Evolutionary conservation across 2,329 filamentous ascomycete genomes (phyloP).

Genomic region (Zalaria sp.): DNA sequence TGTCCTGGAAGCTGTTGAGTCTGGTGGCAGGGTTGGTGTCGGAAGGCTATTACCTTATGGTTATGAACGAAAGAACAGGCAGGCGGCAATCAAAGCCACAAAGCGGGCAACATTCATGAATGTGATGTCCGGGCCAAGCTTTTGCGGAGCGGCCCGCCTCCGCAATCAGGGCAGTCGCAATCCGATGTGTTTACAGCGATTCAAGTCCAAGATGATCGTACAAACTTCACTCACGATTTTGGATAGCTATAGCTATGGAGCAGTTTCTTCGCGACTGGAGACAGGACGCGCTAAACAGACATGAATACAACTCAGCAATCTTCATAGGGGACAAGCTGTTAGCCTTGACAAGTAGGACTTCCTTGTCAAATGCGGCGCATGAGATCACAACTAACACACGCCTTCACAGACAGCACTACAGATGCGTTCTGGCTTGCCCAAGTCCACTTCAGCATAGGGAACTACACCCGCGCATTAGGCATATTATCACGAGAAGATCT

Average conservation of each 20-base stretch:
- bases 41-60: no score
- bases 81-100: no score
- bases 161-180: background rate
- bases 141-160: no score
- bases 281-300: conserved; percentile 87
- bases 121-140: no score
- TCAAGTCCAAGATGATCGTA: background rate
- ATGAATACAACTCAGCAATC: conserved; percentile 91
- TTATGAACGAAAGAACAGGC: no score
- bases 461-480: conserved; percentile 81
- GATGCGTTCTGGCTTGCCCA: conserved; percentile 98
- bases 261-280: conserved; percentile 87
- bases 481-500: conserved; percentile 77
- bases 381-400: conserved; percentile 1
- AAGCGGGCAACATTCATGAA: no score
- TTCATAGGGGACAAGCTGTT: conserved; percentile 96
- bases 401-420: conserved; percentile 61
- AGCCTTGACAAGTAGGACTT: conserved; percentile 69
- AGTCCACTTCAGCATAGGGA: conserved; percentile 88
- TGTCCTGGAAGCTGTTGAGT: no score
- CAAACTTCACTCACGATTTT: background rate
- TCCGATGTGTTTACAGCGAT: background rate
- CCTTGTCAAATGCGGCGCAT: background rate
- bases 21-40: no score
- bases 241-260: conserved; percentile 60